These are phyloP conservation scores for Botryotinia narcissicola DNA, from an alignment of 2,329 filamentous ascomycete genomes.

Conservation along the genomic window DNA sequence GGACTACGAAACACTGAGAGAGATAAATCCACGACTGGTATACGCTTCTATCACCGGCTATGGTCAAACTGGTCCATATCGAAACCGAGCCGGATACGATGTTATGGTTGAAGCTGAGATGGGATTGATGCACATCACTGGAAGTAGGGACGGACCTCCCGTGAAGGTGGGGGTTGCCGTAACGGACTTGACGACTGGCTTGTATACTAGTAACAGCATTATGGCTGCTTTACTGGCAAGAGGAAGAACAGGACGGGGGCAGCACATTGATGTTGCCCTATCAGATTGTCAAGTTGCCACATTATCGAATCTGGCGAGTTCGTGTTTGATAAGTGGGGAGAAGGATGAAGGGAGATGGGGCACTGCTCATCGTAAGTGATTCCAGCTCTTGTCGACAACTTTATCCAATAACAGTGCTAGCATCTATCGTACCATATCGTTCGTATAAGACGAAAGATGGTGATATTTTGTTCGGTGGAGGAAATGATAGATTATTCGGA, in stretches of 20 bases:
- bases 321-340: slow-evolving; percentile 81
- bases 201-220: slow-evolving; percentile 93
- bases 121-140: slow-evolving; percentile 98
- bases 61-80: slow-evolving; percentile 90
- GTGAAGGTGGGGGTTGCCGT: slow-evolving; percentile 98
- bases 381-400: no score
- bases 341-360: slow-evolving; percentile 91
- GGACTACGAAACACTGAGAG: slow-evolving; percentile 77
- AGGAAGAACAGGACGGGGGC: slow-evolving; percentile 71
- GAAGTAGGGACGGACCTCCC: slow-evolving; percentile 79
- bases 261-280: slow-evolving; percentile 87
- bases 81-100: slow-evolving; percentile 86
- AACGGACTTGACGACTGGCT: slow-evolving; percentile 89
- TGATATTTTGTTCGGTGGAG: slow-evolving; percentile 68
- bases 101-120: slow-evolving; percentile 99
- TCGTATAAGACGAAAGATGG: slow-evolving; percentile 74
- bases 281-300: slow-evolving; percentile 96
- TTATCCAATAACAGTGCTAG: slow-evolving; percentile 43
- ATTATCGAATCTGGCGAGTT: slow-evolving; percentile 91
- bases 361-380: slow-evolving; percentile 79
- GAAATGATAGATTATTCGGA: slow-evolving; percentile 69
- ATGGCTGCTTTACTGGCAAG: slow-evolving; percentile 88
- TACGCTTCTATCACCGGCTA: slow-evolving; percentile 98
- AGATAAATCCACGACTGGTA: slow-evolving; percentile 82
- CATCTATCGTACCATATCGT: slow-evolving; percentile 95